Evolutionary conservation across 768 basidiomycete species (phyloP), one percentile per base, ranked within the genome.

Genomic region (Termitomyces sp.): DNA sequence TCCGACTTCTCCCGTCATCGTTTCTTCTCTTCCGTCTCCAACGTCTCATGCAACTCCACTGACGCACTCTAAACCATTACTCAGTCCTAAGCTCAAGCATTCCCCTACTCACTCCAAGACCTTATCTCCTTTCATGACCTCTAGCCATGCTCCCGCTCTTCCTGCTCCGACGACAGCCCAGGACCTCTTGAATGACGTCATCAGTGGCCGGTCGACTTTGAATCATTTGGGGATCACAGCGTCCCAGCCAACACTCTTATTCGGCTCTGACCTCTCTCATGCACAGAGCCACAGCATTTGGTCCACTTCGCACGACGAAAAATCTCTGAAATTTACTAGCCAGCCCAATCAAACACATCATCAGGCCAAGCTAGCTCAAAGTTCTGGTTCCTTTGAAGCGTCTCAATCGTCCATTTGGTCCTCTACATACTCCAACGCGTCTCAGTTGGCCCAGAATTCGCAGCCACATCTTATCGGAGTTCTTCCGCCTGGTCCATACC

Each of bases 101-200:
- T 77, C 75, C 35, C 77, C 69, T 6, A 66, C 68, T 22, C 61
- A 69, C 42, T 57, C 64, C 38, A 69, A 70, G 46, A 56, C 57
- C 43, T 47, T 63, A 40, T 63, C 63, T 48, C 58, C 66, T 45
- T 63, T 63, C 53, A 48, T 63, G 54, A 57, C 59, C 1, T 48
- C 60, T 9, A 49, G 16, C n/a, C 20, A 13, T 33, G 55, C 60
- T 32, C 61, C 60, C 6, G 61, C 73, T n/a, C 54, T 69, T n/a
- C 63, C 67, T 0, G 64, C 71, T 42, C 66, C 71, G 16, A 86
- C 79, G 0, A 90, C 88, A 13, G 88, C 88, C 0, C 77, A 84
- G 65, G 88, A 90, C 65, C 75, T 90, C 2, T 65, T 90, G 44
- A 81, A 83, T 54, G 79, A 79, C 61, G 76, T 85, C 2, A 74